Base-by-base conservation (phyloP, 768 basidiomycete genomes). In the Asterophora parasitica region DNA sequence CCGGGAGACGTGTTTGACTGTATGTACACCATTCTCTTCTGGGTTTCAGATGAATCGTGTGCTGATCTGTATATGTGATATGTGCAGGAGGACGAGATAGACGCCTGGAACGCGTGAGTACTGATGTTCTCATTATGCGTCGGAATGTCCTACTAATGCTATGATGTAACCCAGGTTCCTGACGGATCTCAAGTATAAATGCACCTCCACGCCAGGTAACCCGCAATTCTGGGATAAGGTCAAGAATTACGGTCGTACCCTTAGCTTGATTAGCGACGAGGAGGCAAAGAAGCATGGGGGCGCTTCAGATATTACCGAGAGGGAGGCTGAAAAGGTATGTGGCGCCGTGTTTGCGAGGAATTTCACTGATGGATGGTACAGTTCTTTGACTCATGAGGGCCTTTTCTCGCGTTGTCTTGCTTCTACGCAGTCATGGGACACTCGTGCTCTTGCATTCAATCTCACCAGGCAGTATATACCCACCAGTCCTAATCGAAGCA, bases 31-130 rank as follows among this genome's bases (percentile, higher is more conserved):
- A n/a, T 38, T 8, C 17, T 33, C 35, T 9, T 16, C 44, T 27
- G 32, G 23, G 12, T 23, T 16, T 20, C 42, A n/a, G 32, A 10
- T 41, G 7, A 17, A 27, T 51, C 38, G 11, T 37, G 36, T 6
- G 28, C 32, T 15, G 19, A 4, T 28, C 33, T 16, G 5, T 45
- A 20, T 54, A 42, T 40, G 7, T 16, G 9, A 13, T 2, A 13
- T 26, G 34, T 42, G 4, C 20, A 89, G 81, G 86, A 91, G 66
- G 87, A 91, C 62, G 88, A 92, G 62, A 78, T 91, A 31, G 84
- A 86, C 37, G 78, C 77, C 27, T 92, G 89, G 89, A 92, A 92
- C 65, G 66, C 59, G 84, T 85, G 54, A 55, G 78, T 70, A n/a
- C n/a, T n/a, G 31, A 12, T 31, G 2, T 31, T 38, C 41, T 26